Evolutionary conservation across 2,329 filamentous ascomycete species (phyloP), one percentile per base, ranked within the genome.

Genomic region (Colletotrichum tropicicola): DNA sequence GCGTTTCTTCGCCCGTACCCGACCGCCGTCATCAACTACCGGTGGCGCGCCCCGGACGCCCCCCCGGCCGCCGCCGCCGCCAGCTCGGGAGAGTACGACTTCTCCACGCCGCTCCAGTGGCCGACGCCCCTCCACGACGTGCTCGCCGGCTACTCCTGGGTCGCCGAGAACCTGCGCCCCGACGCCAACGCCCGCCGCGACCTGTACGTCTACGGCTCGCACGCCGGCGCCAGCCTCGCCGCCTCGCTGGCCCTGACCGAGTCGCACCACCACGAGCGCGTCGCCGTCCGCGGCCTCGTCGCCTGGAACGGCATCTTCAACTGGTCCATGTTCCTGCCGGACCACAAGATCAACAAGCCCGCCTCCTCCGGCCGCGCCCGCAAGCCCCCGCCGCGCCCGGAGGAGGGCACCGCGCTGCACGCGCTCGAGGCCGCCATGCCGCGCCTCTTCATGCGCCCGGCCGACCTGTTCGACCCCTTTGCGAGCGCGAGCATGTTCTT

Each of bases 281-380:
- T 86, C 70, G 79, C 78, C 39, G 78, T 90, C 44, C 80, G 84
- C 9, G 87, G 87, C 7, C 73, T 89, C 30, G 75, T 87, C 15
- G 81, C 83, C 7, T 84, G 84, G 73, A 87, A 90, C 68, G 88
- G 87, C 43, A 81, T 90, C 62, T 90, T 88, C 75, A 85, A 90
- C 76, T 90, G 88, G 88, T 87, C 86, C 60, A 85, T 80, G 73
- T 86, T 89, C 63, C 79, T 88, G 10, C 84, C 84, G 0, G 81
- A 84, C 67, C 84, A 88, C 61, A 79, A 78, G 6, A 73, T 82
- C 65, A 82, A 86, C 68, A 68, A 72, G 32, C 60, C 61, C 17
- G 37, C 60, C 10, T 30, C 43, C 37, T 13, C 56, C 12, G 41
- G 55, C 8, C n/a, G n/a, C n/a, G 51, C 57, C 39, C 59, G 57